A percentile compares a stretch with the other conserved stretches of the same genome.
Evolutionary conservation across 2,329 filamentous ascomycete genomes (phyloP).

Genomic region (Mycosphaerella arachidis): DNA sequence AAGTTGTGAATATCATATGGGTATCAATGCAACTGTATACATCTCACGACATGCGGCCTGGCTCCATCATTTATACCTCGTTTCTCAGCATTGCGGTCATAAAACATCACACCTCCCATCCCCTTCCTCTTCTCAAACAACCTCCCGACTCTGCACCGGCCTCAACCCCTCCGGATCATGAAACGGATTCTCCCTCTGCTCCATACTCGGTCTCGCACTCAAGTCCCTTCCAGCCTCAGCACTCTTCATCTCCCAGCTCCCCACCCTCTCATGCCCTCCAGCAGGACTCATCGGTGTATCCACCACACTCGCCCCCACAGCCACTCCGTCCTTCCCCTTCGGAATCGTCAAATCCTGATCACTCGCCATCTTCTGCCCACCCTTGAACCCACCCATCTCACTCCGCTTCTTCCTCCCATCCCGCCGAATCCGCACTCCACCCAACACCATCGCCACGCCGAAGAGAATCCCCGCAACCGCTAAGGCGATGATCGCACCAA

Average conservation of each 20-base stretch:
- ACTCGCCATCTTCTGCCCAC: slow-evolving; percentile 49
- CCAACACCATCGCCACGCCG: slow-evolving; percentile 40
- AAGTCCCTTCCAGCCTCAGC: slow-evolving; percentile 26
- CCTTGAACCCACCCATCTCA: slow-evolving; percentile 53
- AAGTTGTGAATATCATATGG: background rate
- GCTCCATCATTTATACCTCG: background rate
- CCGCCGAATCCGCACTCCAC: slow-evolving; percentile 45
- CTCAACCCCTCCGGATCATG: slow-evolving; percentile 36
- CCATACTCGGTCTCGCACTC: slow-evolving; percentile 41
- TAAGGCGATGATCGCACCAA: slow-evolving; percentile 52
- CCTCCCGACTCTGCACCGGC: slow-evolving; percentile 46
- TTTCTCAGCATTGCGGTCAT: background rate
- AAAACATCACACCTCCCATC: background rate
- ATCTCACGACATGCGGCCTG: background rate
- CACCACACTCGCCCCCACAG: slow-evolving; percentile 29
- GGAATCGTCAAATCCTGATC: slow-evolving; percentile 50
- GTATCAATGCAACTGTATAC: background rate
- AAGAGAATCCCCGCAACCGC: slow-evolving; percentile 42
- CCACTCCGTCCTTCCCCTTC: slow-evolving; percentile 39
- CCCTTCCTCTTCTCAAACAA: slow-evolving; percentile 35
- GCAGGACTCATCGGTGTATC: slow-evolving; percentile 25
- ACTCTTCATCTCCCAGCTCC: slow-evolving; percentile 54
- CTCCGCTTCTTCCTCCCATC: slow-evolving; percentile 14
- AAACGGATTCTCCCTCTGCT: slow-evolving; percentile 37
- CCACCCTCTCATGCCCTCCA: slow-evolving; percentile 48